These are phyloP conservation scores for Secale cereale DNA, from an alignment of 176 grass and related monocot species.

Conservation along the genomic window DNA sequence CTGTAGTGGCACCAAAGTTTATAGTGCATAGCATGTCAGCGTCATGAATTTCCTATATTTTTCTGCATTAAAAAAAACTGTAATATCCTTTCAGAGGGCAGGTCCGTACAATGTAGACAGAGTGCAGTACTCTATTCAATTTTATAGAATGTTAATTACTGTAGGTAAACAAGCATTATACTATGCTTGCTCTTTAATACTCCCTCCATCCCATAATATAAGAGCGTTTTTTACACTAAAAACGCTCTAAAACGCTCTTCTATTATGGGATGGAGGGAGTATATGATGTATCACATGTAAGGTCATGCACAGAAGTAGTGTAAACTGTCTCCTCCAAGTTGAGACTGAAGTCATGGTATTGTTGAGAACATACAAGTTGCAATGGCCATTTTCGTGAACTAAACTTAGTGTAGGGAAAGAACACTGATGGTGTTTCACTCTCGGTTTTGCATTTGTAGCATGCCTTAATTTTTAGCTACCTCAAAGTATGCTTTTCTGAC, in stretches of 20 bases:
- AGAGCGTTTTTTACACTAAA: too few relatives aligned
- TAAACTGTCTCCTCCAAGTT: not conserved
- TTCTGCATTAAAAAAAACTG: not conserved
- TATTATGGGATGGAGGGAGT: too few relatives aligned
- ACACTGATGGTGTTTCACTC: not conserved
- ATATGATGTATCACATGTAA: not conserved
- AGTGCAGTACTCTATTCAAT: not conserved
- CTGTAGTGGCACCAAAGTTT: not conserved
- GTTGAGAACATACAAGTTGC: not conserved
- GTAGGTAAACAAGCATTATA: not conserved
- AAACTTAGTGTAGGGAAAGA: not conserved
- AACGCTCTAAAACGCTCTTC: too few relatives aligned
- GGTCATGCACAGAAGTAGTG: not conserved
- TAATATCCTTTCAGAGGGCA: not conserved
- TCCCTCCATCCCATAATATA: too few relatives aligned
- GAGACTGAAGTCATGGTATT: constrained; percentile 5
- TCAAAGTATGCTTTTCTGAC: constrained; percentile 22
- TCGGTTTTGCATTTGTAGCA: not conserved
- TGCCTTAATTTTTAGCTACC: not conserved
- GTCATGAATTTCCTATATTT: not conserved
- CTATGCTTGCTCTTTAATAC: not conserved
- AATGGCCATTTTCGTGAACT: not conserved
- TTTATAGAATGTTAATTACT: constrained; percentile 7
- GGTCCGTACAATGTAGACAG: not conserved
- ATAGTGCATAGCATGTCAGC: not conserved